phyloP scores from a whole-genome alignment of 148 eudicot genomes.

The Chenopodium formosanum region DNA sequence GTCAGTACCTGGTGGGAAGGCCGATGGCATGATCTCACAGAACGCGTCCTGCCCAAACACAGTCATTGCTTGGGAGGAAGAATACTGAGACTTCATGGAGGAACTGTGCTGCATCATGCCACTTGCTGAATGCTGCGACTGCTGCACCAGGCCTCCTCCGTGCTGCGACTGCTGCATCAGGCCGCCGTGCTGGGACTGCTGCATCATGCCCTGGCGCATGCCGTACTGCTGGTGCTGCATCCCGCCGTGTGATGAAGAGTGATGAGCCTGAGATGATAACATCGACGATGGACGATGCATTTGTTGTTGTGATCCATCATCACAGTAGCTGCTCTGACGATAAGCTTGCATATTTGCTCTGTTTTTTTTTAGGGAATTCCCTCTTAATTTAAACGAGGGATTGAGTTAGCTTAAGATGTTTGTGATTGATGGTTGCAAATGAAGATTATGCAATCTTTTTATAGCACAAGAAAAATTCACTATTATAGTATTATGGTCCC shows the following conservation, averaged over 20 bases:
- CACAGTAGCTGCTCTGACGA: conserved; percentile 6
- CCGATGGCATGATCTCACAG: conserved; percentile 25
- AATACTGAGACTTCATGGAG: background rate
- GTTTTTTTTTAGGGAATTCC: background rate
- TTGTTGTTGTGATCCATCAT: background rate
- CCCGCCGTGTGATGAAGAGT: background rate
- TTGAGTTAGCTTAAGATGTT: background rate
- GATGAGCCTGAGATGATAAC: background rate
- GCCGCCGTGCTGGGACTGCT: conserved; percentile 1
- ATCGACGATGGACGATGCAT: background rate
- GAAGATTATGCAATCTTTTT: background rate
- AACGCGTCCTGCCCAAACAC: conserved; percentile 31
- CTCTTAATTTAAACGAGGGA: background rate
- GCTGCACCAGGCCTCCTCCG: background rate
- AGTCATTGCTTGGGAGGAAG: background rate
- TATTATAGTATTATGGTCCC: too few species aligned
- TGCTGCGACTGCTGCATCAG: background rate
- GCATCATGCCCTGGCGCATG: conserved; percentile 9
- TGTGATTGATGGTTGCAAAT: background rate
- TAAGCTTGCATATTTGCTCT: conserved; percentile 4
- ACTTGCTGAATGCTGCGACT: background rate
- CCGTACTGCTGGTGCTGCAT: conserved; percentile 5
- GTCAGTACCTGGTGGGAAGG: conserved; percentile 40
- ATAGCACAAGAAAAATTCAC: background rate
- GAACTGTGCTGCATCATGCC: conserved; percentile 12